Percentiles rank a stretch among this genome's conserved stretches.
These are phyloP conservation scores for Neonothopanus nambi DNA, from an alignment of 1,284 basidiomycete species.

Conservation along the genomic window DNA sequence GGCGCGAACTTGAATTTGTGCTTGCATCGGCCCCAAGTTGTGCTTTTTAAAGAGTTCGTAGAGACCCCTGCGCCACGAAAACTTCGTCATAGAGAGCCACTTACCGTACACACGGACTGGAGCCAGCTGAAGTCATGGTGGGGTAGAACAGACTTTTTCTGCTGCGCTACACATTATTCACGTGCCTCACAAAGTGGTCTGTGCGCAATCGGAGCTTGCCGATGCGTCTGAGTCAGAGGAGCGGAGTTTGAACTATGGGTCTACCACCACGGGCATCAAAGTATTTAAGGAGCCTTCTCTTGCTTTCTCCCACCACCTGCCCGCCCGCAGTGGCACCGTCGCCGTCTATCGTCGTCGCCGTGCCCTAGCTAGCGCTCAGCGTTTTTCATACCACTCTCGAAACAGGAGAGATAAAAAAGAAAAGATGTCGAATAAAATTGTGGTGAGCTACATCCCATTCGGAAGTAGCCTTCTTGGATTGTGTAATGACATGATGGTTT, in stretches of 20 bases:
- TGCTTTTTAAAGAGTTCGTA: too few relatives aligned
- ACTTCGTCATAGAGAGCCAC: too few relatives aligned
- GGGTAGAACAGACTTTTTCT: constrained; percentile 15
- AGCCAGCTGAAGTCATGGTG: constrained; percentile 4
- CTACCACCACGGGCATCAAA: constrained; percentile 22
- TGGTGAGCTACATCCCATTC: constrained; percentile 78
- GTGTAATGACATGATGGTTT: constrained; percentile 52
- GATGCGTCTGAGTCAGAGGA: constrained; percentile 22
- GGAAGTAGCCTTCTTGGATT: constrained; percentile 52
- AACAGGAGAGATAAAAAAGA: too few relatives aligned
- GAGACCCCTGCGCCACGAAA: too few relatives aligned
- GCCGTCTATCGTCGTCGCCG: constrained; percentile 15
- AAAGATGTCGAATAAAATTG: constrained; percentile 85
- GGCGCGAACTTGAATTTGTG: too few relatives aligned
- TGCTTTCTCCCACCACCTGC: constrained; percentile 32
- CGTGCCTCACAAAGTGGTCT: constrained; percentile 1
- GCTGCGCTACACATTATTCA: constrained; percentile 27
- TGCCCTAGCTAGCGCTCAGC: constrained; percentile 16
- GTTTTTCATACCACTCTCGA: neutral
- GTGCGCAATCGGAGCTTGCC: constrained; percentile 2
- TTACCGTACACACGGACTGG: neutral
- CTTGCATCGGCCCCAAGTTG: too few relatives aligned
- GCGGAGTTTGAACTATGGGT: constrained; percentile 43
- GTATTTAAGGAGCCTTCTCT: constrained; percentile 46
- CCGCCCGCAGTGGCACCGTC: constrained; percentile 28